Percentiles rank a stretch among this genome's conserved stretches.
phyloP scores from a whole-genome alignment of 768 basidiomycete genomes.

The Agrocybe praecox region DNA sequence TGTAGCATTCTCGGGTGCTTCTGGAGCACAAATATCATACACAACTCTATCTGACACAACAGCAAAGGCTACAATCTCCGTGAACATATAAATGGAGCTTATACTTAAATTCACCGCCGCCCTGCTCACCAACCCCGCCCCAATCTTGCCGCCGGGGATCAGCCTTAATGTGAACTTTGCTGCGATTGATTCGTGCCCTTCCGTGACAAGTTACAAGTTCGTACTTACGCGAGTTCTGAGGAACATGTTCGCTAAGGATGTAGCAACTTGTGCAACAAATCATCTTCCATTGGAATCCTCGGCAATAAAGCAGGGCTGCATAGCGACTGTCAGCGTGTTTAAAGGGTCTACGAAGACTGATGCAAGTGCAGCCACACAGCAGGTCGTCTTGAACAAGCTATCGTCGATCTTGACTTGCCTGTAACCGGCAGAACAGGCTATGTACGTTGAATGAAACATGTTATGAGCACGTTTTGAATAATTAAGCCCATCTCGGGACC shows the following conservation, averaged over 20 bases:
- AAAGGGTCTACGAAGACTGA: slow-evolving; percentile 46
- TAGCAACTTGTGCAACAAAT: slow-evolving; percentile 44
- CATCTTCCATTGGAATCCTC: slow-evolving; percentile 44
- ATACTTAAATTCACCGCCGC: slow-evolving; percentile 39
- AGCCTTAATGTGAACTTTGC: slow-evolving; percentile 57
- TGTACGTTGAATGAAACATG: background rate
- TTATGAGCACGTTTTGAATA: no score
- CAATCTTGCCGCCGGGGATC: slow-evolving; percentile 42
- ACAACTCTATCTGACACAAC: slow-evolving; percentile 45
- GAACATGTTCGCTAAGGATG: slow-evolving; percentile 35
- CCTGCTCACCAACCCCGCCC: slow-evolving; percentile 28
- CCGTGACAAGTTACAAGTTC: slow-evolving; percentile 39
- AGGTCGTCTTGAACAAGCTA: slow-evolving; percentile 37
- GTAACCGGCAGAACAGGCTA: background rate
- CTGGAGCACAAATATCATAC: slow-evolving; percentile 47
- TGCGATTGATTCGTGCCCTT: slow-evolving; percentile 36
- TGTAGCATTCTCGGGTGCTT: slow-evolving; percentile 45
- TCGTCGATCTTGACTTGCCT: slow-evolving; percentile 30
- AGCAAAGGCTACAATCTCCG: slow-evolving; percentile 35
- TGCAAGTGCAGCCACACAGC: slow-evolving; percentile 43
- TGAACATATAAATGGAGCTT: slow-evolving; percentile 44
- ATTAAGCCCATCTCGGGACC: no score
- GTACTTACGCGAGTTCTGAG: slow-evolving; percentile 43
- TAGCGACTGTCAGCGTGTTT: slow-evolving; percentile 48
- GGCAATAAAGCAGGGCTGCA: slow-evolving; percentile 43